These are phyloP conservation scores for Tagetes patula DNA, from an alignment of 129 eudicot genomes.

Conservation along the genomic window DNA sequence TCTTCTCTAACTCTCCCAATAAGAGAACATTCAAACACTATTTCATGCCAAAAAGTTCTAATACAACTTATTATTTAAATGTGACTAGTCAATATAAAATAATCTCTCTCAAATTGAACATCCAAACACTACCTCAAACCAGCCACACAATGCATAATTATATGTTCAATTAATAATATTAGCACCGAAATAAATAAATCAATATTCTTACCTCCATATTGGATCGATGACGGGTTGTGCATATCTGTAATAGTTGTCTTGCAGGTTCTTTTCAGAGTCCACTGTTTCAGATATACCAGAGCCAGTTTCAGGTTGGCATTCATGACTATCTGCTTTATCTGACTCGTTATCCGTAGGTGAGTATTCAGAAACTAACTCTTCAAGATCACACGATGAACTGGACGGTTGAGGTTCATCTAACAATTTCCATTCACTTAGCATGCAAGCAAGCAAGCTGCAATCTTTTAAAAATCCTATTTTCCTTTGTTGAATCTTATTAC, in stretches of 20 bases:
- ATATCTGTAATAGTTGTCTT: neutral
- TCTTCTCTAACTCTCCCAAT: too few species aligned
- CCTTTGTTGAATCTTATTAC: neutral
- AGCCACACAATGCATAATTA: neutral
- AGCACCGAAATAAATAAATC: slow-evolving; percentile 4
- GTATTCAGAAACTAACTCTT: neutral
- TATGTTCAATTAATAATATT: slow-evolving; percentile 2
- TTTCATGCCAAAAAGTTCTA: too few species aligned
- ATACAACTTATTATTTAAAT: too few species aligned
- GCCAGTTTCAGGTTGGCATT: slow-evolving; percentile 14
- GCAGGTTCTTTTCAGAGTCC: neutral
- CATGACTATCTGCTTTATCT: slow-evolving; percentile 1
- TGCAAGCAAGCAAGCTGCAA: neutral
- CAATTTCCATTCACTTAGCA: neutral
- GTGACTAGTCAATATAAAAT: too few species aligned
- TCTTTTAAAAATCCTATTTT: neutral
- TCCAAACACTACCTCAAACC: neutral
- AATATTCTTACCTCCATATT: slow-evolving; percentile 43
- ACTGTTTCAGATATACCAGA: slow-evolving; percentile 5
- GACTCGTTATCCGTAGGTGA: neutral
- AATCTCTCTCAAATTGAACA: too few species aligned
- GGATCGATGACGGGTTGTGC: slow-evolving; percentile 46
- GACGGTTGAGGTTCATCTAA: slow-evolving; percentile 2
- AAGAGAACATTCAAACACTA: too few species aligned
- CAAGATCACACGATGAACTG: slow-evolving; percentile 1